Percentiles rank a stretch among this genome's conserved stretches.
phyloP scores from a whole-genome alignment of 192 early-diverging fungal genomes.

The Umbelopsis vinacea region DNA sequence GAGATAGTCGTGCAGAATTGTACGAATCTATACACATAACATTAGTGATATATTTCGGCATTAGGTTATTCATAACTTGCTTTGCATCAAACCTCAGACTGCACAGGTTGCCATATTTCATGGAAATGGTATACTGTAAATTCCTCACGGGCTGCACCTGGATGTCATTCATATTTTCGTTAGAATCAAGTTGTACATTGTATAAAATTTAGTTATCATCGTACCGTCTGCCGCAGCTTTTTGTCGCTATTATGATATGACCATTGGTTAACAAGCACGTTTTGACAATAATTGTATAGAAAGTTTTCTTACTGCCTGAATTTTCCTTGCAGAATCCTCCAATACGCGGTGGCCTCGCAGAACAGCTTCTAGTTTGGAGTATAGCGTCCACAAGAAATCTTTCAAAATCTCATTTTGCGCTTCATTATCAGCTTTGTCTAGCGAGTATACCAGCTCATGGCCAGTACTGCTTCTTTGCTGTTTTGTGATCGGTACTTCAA shows the following conservation, averaged over 20 bases:
- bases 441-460: slow-evolving; percentile 47
- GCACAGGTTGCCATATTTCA: slow-evolving; percentile 53
- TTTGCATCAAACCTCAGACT: slow-evolving; percentile 41
- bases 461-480: neutral
- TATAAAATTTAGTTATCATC: no score
- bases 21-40: slow-evolving; percentile 34
- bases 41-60: neutral
- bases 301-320: slow-evolving; percentile 41
- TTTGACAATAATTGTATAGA: neutral
- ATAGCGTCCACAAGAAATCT: slow-evolving; percentile 77
- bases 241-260: neutral
- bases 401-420: slow-evolving; percentile 70
- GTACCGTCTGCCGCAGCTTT: slow-evolving; percentile 13
- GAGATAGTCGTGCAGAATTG: slow-evolving; percentile 49
- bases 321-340: slow-evolving; percentile 62
- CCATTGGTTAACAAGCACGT: neutral
- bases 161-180: neutral
- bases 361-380: slow-evolving; percentile 76
- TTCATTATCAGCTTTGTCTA: slow-evolving; percentile 56
- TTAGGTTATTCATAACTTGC: neutral
- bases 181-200: neutral
- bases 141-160: slow-evolving; percentile 8
- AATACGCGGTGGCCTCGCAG: slow-evolving; percentile 75
- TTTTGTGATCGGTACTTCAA: neutral
- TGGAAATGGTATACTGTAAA: slow-evolving; percentile 51